Conservation (phyloP, 2,329 filamentous ascomycete genomes). For the Bipolaris zeicola region DNA sequence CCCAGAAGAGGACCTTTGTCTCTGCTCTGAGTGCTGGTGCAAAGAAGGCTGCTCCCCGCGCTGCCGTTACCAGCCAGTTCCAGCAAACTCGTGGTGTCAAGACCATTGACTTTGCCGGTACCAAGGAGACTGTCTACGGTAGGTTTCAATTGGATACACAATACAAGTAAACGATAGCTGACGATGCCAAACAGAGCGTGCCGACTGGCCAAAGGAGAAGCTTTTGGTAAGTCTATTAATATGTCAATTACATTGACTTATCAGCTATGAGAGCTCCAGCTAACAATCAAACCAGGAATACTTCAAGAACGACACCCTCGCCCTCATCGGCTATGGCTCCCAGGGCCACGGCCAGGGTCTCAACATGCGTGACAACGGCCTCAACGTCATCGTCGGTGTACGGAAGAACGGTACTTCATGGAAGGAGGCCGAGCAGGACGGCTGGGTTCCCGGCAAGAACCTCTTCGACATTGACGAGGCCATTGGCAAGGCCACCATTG, state of each 20-base stretch:
- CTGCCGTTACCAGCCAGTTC: constrained; percentile 55
- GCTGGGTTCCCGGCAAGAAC: constrained; percentile 98
- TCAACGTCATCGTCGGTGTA: constrained; percentile 98
- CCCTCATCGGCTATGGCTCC: constrained; percentile 97
- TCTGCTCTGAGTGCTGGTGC: constrained; percentile 57
- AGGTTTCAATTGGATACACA: constrained; percentile 45
- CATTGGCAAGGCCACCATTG: constrained; percentile 87
- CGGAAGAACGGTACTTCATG: constrained; percentile 98
- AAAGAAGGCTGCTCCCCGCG: constrained; percentile 53
- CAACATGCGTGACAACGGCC: constrained; percentile 98
- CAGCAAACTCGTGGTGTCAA: constrained; percentile 87
- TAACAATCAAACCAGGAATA: constrained; percentile 70
- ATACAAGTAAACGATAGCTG: constrained; percentile 29
- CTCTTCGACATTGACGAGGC: constrained; percentile 98
- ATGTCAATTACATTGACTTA: constrained; percentile 20
- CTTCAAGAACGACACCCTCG: constrained; percentile 99
- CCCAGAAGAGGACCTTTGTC: constrained; percentile 64
- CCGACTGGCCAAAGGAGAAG: constrained; percentile 98
- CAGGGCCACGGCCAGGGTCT: constrained; percentile 99
- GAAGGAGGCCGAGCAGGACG: constrained; percentile 96
- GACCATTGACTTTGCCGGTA: constrained; percentile 98
- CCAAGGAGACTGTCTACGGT: constrained; percentile 95
- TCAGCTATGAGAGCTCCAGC: constrained; percentile 17
- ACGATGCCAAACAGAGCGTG: constrained; percentile 71
- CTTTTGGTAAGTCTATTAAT: constrained; percentile 73